Evolutionary conservation across 306 rosid genomes (phyloP).

Genomic region (Abrus pulchellus): DNA sequence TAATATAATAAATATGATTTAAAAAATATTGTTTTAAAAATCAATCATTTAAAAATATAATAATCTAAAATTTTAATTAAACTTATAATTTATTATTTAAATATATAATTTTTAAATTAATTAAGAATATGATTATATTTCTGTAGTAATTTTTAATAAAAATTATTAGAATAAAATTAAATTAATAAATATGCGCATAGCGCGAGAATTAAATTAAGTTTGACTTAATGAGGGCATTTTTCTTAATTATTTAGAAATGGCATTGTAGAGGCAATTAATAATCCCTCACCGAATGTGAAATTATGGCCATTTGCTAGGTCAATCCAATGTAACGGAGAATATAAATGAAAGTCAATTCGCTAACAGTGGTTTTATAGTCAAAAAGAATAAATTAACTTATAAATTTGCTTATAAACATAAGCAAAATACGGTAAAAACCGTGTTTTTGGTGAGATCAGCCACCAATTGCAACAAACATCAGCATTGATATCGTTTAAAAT

Average conservation of each 20-base stretch:
- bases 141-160: too few relatives aligned
- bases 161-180: too few relatives aligned
- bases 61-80: too few relatives aligned
- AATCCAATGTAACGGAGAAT: conserved; percentile 6
- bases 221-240: not conserved
- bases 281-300: conserved; percentile 12
- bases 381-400: conserved; percentile 37
- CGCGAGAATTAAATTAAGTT: too few relatives aligned
- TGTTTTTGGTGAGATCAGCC: conserved; percentile 69
- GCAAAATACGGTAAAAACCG: conserved; percentile 61
- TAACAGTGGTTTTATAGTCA: conserved; percentile 36
- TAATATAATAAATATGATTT: too few relatives aligned
- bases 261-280: not conserved
- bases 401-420: conserved; percentile 38
- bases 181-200: too few relatives aligned
- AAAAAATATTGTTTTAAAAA: too few relatives aligned
- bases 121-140: too few relatives aligned
- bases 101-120: too few relatives aligned
- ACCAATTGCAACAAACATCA: conserved; percentile 44
- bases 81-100: too few relatives aligned
- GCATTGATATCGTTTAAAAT: conserved; percentile 42
- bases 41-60: too few relatives aligned
- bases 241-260: not conserved
- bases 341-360: conserved; percentile 33
- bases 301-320: conserved; percentile 12